Base-by-base conservation (phyloP, 345 rosid species). In the Pistacia vera region DNA sequence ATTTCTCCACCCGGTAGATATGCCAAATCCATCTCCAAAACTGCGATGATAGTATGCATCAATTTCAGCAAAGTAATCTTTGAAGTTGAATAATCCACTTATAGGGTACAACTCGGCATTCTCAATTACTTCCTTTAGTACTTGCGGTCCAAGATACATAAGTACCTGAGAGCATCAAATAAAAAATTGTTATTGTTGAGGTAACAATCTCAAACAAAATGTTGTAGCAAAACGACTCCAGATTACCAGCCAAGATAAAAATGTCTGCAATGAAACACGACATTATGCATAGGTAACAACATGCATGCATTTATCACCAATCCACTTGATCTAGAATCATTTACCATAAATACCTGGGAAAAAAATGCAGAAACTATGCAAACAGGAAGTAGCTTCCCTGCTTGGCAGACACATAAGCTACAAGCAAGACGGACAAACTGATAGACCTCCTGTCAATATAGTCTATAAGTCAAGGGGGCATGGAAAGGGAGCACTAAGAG, bases 71-170 rank as follows among this genome's bases (percentile, higher is more conserved):
- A 90, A 93, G 82, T 81, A 95, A 77, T 92, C 88, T 71, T 70
- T 86, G 57, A 95, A 95, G 74, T 79, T 71, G 80, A 93, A 95
- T 66, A 95, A 77, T 80, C 99, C 99, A 69, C 81, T 84, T 68
- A 95, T 92, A 68, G 99, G 99, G 74, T 89, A 95, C 75, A 94
- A 83, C 84, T 95, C 99, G 30, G 97, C 98, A 82, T 82, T 82
- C 44, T 87, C 88, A 60, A 95, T 71, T 72, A 87, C 87, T 58
- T 92, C 98, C 80, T 77, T 88, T 41, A 95, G 89, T 36, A 80
- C 90, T 70, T 67, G 73, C 61, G 95, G 91, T 61, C 99, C 99
- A 90, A 89, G 72, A 80, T 83, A 86, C 90, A 87, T 90, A 74
- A 95, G 93, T 66, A 95, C 97, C 99, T 95, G 84, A 48, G 55